Evolutionary conservation across 352 stramenopile genomes (phyloP).

Genomic region (Phytopythium chamaehyphon): DNA sequence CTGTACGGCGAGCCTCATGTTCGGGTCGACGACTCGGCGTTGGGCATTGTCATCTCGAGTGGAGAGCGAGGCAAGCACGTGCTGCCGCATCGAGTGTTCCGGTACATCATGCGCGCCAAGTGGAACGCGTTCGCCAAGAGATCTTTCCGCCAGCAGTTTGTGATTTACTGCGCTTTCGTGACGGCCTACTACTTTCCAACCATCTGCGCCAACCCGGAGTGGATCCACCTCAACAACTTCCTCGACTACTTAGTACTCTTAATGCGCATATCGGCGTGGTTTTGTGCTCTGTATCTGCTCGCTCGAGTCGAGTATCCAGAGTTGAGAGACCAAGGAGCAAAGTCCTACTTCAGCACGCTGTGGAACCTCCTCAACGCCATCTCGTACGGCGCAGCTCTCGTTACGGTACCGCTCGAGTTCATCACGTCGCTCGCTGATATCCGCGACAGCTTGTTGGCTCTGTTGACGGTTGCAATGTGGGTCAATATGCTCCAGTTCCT

Average conservation of each 20-base stretch:
- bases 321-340: conserved; percentile 30
- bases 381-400: conserved; percentile 40
- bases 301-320: conserved; percentile 47
- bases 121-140: conserved; percentile 51
- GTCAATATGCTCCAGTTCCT: conserved; percentile 70
- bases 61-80: conserved; percentile 30
- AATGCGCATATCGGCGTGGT: conserved; percentile 40
- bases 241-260: conserved; percentile 44
- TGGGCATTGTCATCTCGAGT: conserved; percentile 39
- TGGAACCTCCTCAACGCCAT: conserved; percentile 57
- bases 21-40: conserved; percentile 37
- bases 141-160: conserved; percentile 53
- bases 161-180: conserved; percentile 41
- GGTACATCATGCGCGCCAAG: conserved; percentile 47
- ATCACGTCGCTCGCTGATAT: conserved; percentile 18
- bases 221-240: conserved; percentile 26
- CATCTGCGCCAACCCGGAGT: conserved; percentile 49
- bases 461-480: conserved; percentile 63
- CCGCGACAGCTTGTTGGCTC: conserved; percentile 44
- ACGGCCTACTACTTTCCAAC: conserved; percentile 53
- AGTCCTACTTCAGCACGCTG: conserved; percentile 52
- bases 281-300: conserved; percentile 48
- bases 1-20: conserved; percentile 53
- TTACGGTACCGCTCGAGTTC: conserved; percentile 52
- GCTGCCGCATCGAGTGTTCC: conserved; percentile 52